phyloP scores from a whole-genome alignment of 75 land plant species.

The Sequoiadendron giganteum region DNA sequence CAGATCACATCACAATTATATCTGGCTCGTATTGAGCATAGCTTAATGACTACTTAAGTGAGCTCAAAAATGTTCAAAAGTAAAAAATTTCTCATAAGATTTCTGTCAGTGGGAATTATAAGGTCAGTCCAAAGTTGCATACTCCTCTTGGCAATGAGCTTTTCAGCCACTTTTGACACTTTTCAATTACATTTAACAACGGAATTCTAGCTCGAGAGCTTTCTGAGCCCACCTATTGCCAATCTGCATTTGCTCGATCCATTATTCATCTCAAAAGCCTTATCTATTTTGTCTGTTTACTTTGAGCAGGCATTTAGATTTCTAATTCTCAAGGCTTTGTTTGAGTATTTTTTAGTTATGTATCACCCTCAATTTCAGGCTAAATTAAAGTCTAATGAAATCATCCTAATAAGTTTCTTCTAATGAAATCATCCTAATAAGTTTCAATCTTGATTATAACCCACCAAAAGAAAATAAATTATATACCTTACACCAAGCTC shows the following conservation, averaged over 20 bases:
- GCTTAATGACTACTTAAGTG: neutral
- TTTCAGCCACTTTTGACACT: neutral
- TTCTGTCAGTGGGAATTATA: neutral
- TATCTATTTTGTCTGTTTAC: neutral
- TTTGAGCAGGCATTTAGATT: neutral
- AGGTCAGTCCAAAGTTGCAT: neutral
- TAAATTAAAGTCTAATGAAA: neutral
- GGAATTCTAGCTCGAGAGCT: neutral
- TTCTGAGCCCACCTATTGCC: neutral
- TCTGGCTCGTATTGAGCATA: neutral
- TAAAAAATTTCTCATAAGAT: neutral
- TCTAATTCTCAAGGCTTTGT: neutral
- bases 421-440: no score
- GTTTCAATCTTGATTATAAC: neutral
- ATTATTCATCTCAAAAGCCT: neutral
- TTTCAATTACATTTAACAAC: neutral
- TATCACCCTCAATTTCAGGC: neutral
- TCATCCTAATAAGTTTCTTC: neutral
- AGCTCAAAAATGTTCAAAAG: neutral
- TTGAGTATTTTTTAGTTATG: neutral
- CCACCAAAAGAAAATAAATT: neutral
- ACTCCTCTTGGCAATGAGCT: neutral
- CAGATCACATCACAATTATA: neutral
- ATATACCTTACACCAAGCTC: neutral
- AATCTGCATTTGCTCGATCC: neutral